Conservation (phyloP, 148 eudicot species). For the Vaccinium vitisidaea region DNA sequence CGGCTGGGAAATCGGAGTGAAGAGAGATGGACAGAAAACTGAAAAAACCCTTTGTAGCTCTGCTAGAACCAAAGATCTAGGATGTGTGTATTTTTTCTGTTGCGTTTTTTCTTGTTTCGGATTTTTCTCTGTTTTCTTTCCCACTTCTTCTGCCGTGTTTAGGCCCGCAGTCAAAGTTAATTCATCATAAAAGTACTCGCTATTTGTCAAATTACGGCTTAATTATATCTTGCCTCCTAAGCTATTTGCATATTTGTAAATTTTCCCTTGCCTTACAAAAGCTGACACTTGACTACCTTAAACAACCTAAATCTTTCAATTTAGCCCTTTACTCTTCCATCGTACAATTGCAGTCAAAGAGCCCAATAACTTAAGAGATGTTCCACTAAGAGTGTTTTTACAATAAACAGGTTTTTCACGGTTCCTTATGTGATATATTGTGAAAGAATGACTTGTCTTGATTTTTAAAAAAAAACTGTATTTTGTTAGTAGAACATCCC, state of each 20-base stretch:
- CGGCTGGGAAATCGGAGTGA: background rate
- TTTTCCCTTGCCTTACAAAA: background rate
- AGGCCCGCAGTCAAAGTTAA: background rate
- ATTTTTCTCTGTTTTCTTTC: background rate
- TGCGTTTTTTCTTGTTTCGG: background rate
- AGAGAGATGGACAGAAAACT: background rate
- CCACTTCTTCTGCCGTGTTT: slow-evolving; percentile 1
- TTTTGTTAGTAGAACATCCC: no score
- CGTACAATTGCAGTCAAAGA: no score
- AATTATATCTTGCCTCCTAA: background rate
- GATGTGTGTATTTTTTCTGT: background rate
- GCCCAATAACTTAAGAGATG: no score
- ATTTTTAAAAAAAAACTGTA: no score
- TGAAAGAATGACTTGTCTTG: no score
- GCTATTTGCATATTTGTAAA: background rate
- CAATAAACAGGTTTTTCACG: no score
- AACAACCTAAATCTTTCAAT: background rate
- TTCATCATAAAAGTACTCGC: background rate
- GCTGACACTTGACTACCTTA: background rate
- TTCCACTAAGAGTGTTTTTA: no score
- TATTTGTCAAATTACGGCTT: background rate
- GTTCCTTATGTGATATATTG: no score
- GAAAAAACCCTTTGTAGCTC: background rate
- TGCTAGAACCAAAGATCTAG: slow-evolving; percentile 2
- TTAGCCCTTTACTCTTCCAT: background rate